These are phyloP conservation scores for Trichoderma koningiopsis DNA, from an alignment of 2,329 filamentous ascomycete genomes.

Conservation along the genomic window DNA sequence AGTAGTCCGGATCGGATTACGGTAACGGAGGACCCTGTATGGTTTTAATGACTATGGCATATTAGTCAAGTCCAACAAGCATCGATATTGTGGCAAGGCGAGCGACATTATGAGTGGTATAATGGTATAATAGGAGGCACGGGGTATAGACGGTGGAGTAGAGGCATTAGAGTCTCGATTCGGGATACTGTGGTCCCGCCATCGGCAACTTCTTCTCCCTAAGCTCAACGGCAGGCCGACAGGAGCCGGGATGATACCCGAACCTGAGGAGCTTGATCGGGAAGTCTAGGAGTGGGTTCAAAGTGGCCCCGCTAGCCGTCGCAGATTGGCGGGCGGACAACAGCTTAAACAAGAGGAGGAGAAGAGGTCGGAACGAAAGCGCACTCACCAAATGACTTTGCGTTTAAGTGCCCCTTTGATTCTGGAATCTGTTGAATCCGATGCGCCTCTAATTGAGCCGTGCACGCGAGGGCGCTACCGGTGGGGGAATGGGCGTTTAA, in stretches of 20 bases:
- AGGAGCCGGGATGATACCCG: constrained; percentile 14
- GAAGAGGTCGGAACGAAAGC: constrained; percentile 4
- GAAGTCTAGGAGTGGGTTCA: constrained; percentile 23
- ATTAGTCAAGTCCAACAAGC: constrained; percentile 20
- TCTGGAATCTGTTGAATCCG: neutral
- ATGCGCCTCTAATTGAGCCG: constrained; percentile 1
- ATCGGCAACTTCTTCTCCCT: constrained; percentile 11
- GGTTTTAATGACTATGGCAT: neutral
- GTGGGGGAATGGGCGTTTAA: neutral
- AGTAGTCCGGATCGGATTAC: constrained; percentile 1
- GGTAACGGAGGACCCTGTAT: neutral
- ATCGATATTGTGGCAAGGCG: neutral
- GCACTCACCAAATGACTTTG: constrained; percentile 21
- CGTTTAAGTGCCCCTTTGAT: constrained; percentile 1
- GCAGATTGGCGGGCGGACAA: constrained; percentile 26
- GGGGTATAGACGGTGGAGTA: constrained; percentile 9
- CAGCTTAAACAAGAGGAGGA: neutral
- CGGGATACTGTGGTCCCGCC: constrained; percentile 11
- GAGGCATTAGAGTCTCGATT: constrained; percentile 4
- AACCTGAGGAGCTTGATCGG: constrained; percentile 1
- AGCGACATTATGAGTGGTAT: constrained; percentile 3
- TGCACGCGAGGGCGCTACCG: neutral
- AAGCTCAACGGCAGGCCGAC: constrained; percentile 20
- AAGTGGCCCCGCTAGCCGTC: constrained; percentile 27
- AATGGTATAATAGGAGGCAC: neutral